Percentiles rank a stretch among this genome's conserved stretches.
phyloP scores from a whole-genome alignment of 805 yeast species.

The Kodamaea neixiangensis region DNA sequence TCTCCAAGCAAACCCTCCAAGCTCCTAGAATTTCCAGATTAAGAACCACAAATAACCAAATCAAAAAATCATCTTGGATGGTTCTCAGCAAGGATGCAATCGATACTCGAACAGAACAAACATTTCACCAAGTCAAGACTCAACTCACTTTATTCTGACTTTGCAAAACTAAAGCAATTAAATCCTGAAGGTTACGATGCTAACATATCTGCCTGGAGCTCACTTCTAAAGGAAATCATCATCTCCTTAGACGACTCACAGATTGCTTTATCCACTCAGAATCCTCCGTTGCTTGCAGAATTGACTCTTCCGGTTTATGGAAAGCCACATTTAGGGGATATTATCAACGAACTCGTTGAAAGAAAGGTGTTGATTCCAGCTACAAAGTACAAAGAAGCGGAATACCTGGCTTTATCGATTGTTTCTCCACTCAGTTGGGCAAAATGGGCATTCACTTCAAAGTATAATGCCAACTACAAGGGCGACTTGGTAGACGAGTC shows the following conservation, averaged over 20 bases:
- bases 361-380: conserved; percentile 22
- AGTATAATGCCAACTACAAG: conserved; percentile 9
- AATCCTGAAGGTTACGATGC: conserved; percentile 48
- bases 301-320: conserved; percentile 33
- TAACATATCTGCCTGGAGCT: conserved; percentile 41
- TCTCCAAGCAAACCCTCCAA: too few relatives aligned
- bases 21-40: not conserved
- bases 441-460: conserved; percentile 16
- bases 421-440: conserved; percentile 17
- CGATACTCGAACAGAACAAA: not conserved
- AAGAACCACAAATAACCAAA: not conserved
- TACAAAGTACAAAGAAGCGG: conserved; percentile 1
- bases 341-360: conserved; percentile 28
- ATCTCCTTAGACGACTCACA: conserved; percentile 10
- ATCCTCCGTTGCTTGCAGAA: conserved; percentile 18
- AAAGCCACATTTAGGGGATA: conserved; percentile 28
- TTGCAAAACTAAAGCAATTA: conserved; percentile 26
- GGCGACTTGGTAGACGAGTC: conserved; percentile 23
- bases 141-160: conserved; percentile 40
- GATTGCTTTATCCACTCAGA: conserved; percentile 16
- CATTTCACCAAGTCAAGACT: conserved; percentile 31
- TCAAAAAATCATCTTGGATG: not conserved
- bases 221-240: conserved; percentile 22
- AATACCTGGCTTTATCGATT: not conserved
- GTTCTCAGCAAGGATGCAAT: not conserved